phyloP scores from a whole-genome alignment of 345 rosid genomes.

The Litchi chinensis region DNA sequence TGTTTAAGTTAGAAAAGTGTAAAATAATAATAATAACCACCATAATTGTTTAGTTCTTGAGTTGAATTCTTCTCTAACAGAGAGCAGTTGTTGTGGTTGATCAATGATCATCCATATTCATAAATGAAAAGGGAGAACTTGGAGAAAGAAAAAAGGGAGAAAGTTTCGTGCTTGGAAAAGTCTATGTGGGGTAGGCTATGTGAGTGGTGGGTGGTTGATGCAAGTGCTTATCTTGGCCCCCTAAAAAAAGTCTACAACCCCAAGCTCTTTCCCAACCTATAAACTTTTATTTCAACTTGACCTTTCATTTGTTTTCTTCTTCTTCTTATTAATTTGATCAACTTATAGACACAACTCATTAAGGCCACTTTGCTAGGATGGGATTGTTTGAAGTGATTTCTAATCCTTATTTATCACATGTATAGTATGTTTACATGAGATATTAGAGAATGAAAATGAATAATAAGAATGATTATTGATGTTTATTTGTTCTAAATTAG shows the following conservation, averaged over 20 bases:
- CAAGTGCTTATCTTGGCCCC: conserved; percentile 37
- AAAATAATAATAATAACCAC: conserved; percentile 27
- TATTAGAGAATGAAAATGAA: too few relatives aligned
- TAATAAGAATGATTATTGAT: too few relatives aligned
- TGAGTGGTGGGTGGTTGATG: conserved; percentile 32
- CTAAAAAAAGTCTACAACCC: conserved; percentile 31
- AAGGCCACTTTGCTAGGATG: too few relatives aligned
- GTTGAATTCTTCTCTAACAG: conserved; percentile 48
- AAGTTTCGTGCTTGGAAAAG: conserved; percentile 14
- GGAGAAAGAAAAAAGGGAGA: not conserved
- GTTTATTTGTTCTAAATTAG: too few relatives aligned
- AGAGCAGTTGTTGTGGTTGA: conserved; percentile 54
- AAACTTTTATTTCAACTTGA: not conserved
- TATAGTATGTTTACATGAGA: too few relatives aligned
- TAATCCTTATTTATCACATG: too few relatives aligned
- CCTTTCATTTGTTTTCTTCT: too few relatives aligned
- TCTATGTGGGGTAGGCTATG: conserved; percentile 31
- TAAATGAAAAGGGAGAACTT: not conserved
- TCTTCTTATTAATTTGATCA: too few relatives aligned
- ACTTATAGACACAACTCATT: too few relatives aligned
- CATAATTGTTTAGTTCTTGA: conserved; percentile 62
- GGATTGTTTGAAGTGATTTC: too few relatives aligned
- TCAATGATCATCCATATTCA: conserved; percentile 25
- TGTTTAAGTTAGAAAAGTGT: not conserved
- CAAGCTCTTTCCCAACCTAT: conserved; percentile 39